A percentile compares a stretch with the other conserved stretches of the same genome.
Evolutionary conservation across 768 basidiomycete genomes (phyloP).

Genomic region (Rhizopogon vesiculosus): DNA sequence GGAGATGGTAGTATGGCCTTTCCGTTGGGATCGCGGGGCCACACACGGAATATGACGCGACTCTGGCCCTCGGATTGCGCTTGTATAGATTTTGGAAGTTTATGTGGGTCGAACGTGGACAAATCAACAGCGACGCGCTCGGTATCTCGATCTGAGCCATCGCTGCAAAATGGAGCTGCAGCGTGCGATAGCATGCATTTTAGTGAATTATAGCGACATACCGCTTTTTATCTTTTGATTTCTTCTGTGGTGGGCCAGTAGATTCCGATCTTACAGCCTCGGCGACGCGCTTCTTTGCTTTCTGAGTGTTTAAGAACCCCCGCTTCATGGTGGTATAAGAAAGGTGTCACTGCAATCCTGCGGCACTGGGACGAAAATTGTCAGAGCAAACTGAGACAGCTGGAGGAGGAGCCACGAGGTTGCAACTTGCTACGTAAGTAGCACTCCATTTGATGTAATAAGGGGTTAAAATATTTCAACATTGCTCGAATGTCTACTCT

Average conservation of each 20-base stretch:
- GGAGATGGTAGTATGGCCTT: not conserved
- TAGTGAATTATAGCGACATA: not conserved
- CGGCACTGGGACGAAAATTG: too few species aligned
- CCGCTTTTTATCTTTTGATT: not conserved
- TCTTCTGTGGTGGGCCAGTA: not conserved
- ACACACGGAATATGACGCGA: constrained; percentile 17
- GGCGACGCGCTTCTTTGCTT: constrained; percentile 8
- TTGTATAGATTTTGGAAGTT: constrained; percentile 1
- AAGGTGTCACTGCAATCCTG: not conserved
- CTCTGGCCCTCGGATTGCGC: not conserved
- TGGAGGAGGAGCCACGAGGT: too few species aligned
- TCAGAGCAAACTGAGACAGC: too few species aligned
- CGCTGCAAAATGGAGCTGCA: not conserved
- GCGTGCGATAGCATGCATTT: not conserved
- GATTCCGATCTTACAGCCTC: constrained; percentile 1
- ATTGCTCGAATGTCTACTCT: too few species aligned
- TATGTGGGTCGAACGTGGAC: not conserved
- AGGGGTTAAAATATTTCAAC: too few species aligned
- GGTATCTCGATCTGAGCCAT: not conserved
- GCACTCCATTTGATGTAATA: too few species aligned
- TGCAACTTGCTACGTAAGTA: too few species aligned
- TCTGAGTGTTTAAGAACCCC: constrained; percentile 12
- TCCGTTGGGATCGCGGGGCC: constrained; percentile 22
- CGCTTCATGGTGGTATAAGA: constrained; percentile 14
- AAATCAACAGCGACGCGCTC: not conserved